Percentiles rank a stretch among this genome's conserved stretches.
phyloP scores from a whole-genome alignment of 1,139 yeast genomes.

The Zygotorulaspora mrakii region DNA sequence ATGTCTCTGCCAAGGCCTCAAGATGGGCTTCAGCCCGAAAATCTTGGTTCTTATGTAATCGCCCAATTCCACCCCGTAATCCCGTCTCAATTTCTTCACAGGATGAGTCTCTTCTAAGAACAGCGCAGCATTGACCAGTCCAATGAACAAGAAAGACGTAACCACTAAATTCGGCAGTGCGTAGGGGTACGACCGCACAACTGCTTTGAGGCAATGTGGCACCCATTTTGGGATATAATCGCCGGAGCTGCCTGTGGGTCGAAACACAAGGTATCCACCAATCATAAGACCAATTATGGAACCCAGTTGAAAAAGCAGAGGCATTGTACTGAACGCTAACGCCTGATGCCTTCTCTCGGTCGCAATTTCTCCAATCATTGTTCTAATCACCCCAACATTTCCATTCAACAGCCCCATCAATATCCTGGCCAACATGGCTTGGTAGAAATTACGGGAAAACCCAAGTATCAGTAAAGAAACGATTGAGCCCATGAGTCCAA shows the following conservation, averaged over 20 bases:
- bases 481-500: conserved; percentile 51
- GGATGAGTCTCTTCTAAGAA: conserved; percentile 63
- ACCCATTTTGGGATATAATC: conserved; percentile 16
- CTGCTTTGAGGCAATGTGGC: conserved; percentile 22
- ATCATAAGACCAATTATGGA: conserved; percentile 56
- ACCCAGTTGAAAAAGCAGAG: conserved; percentile 58
- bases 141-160: conserved; percentile 41
- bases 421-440: conserved; percentile 51
- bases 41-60: conserved; percentile 40
- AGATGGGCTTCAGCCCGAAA: conserved; percentile 39
- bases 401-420: conserved; percentile 58
- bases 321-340: conserved; percentile 56
- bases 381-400: conserved; percentile 57
- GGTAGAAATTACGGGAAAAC: conserved; percentile 46
- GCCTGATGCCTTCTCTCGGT: conserved; percentile 56
- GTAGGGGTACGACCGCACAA: conserved; percentile 50
- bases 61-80: conserved; percentile 53
- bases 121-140: conserved; percentile 45
- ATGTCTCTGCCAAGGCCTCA: conserved; percentile 37
- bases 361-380: conserved; percentile 58
- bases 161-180: conserved; percentile 59
- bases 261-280: conserved; percentile 45
- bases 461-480: conserved; percentile 51
- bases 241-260: conserved; percentile 28
- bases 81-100: conserved; percentile 42